Conservation (phyloP, 75 land plant genomes). For the Sequoia sempervirens region DNA sequence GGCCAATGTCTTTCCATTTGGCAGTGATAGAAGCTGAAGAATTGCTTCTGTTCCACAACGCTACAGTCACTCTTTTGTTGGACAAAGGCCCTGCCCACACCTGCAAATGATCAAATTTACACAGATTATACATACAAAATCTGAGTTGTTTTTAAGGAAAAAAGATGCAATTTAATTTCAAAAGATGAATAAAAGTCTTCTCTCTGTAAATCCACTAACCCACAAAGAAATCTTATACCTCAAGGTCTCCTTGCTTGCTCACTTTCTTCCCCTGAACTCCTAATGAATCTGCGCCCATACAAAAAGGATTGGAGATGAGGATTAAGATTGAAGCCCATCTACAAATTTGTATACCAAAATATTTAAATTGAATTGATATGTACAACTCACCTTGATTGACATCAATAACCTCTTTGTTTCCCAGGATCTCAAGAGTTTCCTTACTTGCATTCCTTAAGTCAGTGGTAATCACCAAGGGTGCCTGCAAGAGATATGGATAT, state of each 20-base stretch:
- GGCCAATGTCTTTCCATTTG: constrained; percentile 59
- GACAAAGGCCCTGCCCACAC: constrained; percentile 83
- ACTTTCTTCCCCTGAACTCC: constrained; percentile 87
- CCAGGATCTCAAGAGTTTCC: constrained; percentile 46
- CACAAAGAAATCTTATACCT: constrained; percentile 25
- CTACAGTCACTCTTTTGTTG: constrained; percentile 30
- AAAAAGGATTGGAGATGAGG: background rate
- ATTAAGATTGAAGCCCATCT: background rate
- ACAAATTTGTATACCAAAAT: background rate
- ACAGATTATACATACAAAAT: background rate
- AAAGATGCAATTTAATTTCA: background rate
- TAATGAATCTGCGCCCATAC: constrained; percentile 28
- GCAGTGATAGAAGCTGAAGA: constrained; percentile 41
- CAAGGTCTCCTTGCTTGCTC: constrained; percentile 28
- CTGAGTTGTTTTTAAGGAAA: background rate
- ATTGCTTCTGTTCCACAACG: constrained; percentile 62
- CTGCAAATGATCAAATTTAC: constrained; percentile 17
- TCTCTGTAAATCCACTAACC: background rate
- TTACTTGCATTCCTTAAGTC: constrained; percentile 61
- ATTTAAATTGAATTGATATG: background rate
- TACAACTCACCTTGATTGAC: constrained; percentile 74
- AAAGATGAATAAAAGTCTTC: background rate
- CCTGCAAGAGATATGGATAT: constrained; percentile 34
- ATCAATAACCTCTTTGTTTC: constrained; percentile 76
- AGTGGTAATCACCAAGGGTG: constrained; percentile 84